Conservation (phyloP, 208 protist species). For the Blastocrithidia nonstop region DNA sequence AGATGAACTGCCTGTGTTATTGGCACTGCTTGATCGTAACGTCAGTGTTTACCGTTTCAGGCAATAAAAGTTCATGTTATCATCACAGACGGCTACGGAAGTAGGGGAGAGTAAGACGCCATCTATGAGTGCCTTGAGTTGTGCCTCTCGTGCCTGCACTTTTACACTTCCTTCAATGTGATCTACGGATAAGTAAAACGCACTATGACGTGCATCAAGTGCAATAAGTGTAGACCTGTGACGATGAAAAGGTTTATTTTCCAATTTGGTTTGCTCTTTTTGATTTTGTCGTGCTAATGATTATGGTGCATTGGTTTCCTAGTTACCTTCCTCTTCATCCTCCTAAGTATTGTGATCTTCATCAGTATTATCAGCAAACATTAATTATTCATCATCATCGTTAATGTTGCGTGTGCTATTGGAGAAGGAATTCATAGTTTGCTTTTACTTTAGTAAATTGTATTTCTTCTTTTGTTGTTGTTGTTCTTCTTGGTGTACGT, state of each 20-base stretch:
- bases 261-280: neutral
- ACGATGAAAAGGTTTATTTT: neutral
- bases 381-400: neutral
- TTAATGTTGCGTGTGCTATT: neutral
- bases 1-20: no score
- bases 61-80: slow-evolving; percentile 41
- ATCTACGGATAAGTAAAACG: slow-evolving; percentile 43
- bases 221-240: slow-evolving; percentile 25
- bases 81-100: slow-evolving; percentile 38
- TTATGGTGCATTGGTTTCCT: neutral
- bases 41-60: no score
- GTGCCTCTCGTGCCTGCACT: slow-evolving; percentile 26
- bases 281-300: neutral
- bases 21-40: no score
- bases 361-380: neutral
- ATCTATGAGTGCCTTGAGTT: slow-evolving; percentile 50
- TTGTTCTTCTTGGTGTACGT: neutral
- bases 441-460: neutral
- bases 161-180: slow-evolving; percentile 45
- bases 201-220: slow-evolving; percentile 52
- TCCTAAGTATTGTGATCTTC: no score
- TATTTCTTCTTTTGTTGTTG: neutral
- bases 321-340: neutral
- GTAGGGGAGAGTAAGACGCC: slow-evolving; percentile 8
- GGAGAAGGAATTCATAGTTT: neutral